phyloP scores from a whole-genome alignment of 2,329 filamentous ascomycete species.

The Colletotrichum musicola region DNA sequence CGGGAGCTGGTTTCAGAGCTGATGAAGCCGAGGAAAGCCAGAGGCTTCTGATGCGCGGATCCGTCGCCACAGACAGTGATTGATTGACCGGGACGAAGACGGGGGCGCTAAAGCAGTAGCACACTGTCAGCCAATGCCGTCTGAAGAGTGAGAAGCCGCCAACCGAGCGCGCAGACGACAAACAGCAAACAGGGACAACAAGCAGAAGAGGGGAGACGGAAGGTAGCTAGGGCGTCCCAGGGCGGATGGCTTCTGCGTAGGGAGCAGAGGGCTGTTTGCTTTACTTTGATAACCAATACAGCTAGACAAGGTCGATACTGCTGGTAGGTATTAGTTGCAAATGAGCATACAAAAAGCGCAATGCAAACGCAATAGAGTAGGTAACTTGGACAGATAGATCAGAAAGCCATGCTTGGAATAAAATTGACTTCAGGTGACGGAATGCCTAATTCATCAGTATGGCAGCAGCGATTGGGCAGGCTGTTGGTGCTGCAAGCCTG shows the following conservation, averaged over 20 bases:
- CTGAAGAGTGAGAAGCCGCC: slow-evolving; percentile 9
- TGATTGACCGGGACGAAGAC: slow-evolving; percentile 20
- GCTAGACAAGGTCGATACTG: no score
- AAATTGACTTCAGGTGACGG: no score
- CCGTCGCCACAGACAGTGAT: slow-evolving; percentile 10
- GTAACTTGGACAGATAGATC: no score
- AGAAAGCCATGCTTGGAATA: no score
- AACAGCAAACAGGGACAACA: slow-evolving; percentile 7
- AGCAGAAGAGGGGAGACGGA: neutral
- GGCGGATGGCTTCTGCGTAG: slow-evolving; percentile 1
- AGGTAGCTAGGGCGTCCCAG: neutral
- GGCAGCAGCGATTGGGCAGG: neutral
- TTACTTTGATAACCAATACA: no score
- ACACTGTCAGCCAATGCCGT: slow-evolving; percentile 17
- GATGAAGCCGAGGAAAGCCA: slow-evolving; percentile 1
- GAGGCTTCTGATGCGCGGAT: slow-evolving; percentile 8
- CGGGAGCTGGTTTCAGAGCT: slow-evolving; percentile 10
- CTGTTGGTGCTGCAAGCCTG: slow-evolving; percentile 6
- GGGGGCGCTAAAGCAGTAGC: slow-evolving; percentile 1
- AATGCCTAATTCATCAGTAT: neutral
- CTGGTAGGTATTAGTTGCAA: no score
- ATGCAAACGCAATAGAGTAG: no score
- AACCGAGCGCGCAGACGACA: slow-evolving; percentile 11
- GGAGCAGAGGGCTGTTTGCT: no score
- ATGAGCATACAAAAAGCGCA: no score